phyloP scores from a whole-genome alignment of 1,139 yeast species.

The Yamadazyma epiphylla region DNA sequence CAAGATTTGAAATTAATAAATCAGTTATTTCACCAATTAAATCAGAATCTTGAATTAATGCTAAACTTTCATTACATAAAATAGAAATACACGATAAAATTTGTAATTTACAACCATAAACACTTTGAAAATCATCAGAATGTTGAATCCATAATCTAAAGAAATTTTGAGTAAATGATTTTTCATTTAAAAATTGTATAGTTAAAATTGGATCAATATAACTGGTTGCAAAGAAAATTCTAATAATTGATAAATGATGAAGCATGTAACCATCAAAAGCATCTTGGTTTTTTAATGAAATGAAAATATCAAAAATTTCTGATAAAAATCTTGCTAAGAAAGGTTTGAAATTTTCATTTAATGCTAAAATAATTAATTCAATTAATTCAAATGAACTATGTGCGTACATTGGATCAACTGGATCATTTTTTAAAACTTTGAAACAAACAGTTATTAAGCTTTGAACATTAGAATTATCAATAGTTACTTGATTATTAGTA shows the following conservation, averaged over 20 bases:
- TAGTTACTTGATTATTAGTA: slow-evolving; percentile 25
- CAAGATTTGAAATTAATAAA: slow-evolving; percentile 38
- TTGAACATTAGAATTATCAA: slow-evolving; percentile 38
- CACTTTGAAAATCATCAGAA: slow-evolving; percentile 47
- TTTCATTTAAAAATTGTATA: slow-evolving; percentile 33
- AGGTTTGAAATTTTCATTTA: slow-evolving; percentile 29
- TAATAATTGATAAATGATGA: slow-evolving; percentile 42
- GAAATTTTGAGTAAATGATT: slow-evolving; percentile 34
- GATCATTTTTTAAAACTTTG: slow-evolving; percentile 30
- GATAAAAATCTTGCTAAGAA: slow-evolving; percentile 34
- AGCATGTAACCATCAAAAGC: slow-evolving; percentile 48
- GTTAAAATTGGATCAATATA: slow-evolving; percentile 39
- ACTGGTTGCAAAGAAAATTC: slow-evolving; percentile 39
- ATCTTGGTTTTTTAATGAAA: slow-evolving; percentile 31
- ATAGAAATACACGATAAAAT: slow-evolving; percentile 39
- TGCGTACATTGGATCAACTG: slow-evolving; percentile 41
- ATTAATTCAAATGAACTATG: slow-evolving; percentile 38
- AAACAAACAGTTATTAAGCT: slow-evolving; percentile 36
- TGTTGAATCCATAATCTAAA: slow-evolving; percentile 49
- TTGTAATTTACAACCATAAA: slow-evolving; percentile 55
- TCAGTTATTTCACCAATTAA: slow-evolving; percentile 37
- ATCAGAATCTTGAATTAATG: slow-evolving; percentile 29
- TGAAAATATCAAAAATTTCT: slow-evolving; percentile 35
- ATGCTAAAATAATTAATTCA: slow-evolving; percentile 37
- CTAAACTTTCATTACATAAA: slow-evolving; percentile 24